Conservation (phyloP, 768 basidiomycete species). For the Pisolithus microcarpus region DNA sequence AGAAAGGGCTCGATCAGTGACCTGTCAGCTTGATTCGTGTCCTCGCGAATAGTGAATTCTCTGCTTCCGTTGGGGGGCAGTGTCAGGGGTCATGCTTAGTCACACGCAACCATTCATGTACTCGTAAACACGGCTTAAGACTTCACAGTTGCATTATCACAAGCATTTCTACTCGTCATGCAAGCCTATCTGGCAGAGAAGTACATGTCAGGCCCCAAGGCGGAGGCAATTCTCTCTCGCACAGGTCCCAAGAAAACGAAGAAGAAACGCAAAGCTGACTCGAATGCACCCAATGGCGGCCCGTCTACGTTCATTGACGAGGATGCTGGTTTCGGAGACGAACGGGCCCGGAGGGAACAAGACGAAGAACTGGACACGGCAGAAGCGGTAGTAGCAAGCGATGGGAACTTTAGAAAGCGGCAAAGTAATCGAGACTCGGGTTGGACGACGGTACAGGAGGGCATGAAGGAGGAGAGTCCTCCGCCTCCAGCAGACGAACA, state of each 20-base stretch:
- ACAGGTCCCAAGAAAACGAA: conserved; percentile 62
- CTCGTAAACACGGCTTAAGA: no score
- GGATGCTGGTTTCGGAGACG: conserved; percentile 61
- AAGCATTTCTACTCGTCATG: conserved; percentile 29
- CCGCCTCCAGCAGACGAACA: conserved; percentile 60
- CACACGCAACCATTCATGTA: no score
- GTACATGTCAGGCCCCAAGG: conserved; percentile 96
- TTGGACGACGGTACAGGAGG: conserved; percentile 64
- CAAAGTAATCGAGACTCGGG: conserved; percentile 47
- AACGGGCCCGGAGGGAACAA: conserved; percentile 37
- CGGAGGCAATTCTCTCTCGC: conserved; percentile 85
- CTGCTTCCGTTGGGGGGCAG: no score
- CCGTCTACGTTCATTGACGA: conserved; percentile 51
- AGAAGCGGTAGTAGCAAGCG: conserved; percentile 65
- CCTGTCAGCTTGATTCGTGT: background rate
- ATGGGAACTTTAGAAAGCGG: conserved; percentile 76
- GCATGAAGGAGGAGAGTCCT: conserved; percentile 41
- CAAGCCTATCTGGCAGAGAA: conserved; percentile 83
- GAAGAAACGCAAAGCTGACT: conserved; percentile 53
- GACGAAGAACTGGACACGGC: conserved; percentile 46
- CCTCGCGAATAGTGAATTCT: background rate
- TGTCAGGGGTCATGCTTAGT: background rate
- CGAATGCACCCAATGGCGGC: conserved; percentile 12
- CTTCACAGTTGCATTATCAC: no score
- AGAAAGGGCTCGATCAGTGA: background rate